phyloP scores from a whole-genome alignment of 371 early-diverging fungal species.

The Mucor racemosus region DNA sequence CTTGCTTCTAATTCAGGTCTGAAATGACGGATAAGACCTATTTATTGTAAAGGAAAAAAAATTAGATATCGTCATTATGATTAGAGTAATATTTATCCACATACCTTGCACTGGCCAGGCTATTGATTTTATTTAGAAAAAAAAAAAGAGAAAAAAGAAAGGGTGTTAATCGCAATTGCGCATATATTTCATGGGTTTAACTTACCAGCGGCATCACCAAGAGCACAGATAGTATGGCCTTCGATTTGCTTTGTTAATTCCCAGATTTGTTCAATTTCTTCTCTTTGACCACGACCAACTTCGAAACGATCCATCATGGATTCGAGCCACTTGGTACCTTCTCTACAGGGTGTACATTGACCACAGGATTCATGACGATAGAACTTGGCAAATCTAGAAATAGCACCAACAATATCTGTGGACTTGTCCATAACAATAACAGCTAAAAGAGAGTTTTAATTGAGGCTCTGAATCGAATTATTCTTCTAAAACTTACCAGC shows the following conservation, averaged over 20 bases:
- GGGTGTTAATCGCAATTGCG: not conserved
- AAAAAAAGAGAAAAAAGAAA: not conserved
- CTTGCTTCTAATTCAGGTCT: constrained; percentile 90
- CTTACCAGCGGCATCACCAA: constrained; percentile 92
- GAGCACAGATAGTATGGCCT: constrained; percentile 97
- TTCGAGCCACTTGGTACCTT: constrained; percentile 95
- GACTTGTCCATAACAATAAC: constrained; percentile 98
- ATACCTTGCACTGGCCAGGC: constrained; percentile 93
- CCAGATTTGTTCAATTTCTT: constrained; percentile 86
- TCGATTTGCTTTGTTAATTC: constrained; percentile 96
- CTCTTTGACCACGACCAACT: constrained; percentile 80
- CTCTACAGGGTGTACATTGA: constrained; percentile 98
- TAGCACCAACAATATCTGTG: constrained; percentile 88
- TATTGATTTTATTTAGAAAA: not conserved
- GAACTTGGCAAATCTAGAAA: constrained; percentile 90
- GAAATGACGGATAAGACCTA: constrained; percentile 90
- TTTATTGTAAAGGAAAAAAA: not conserved
- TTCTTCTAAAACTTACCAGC: constrained; percentile 33
- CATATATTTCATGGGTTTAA: not conserved
- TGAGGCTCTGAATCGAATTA: not conserved
- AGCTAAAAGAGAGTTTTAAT: constrained; percentile 43
- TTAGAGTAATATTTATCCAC: not conserved
- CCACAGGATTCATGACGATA: constrained; percentile 98
- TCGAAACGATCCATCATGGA: constrained; percentile 96
- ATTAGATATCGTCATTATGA: not conserved